These are phyloP conservation scores for Fusarium sp. DNA, from an alignment of 2,329 filamentous ascomycete species.

Conservation along the genomic window DNA sequence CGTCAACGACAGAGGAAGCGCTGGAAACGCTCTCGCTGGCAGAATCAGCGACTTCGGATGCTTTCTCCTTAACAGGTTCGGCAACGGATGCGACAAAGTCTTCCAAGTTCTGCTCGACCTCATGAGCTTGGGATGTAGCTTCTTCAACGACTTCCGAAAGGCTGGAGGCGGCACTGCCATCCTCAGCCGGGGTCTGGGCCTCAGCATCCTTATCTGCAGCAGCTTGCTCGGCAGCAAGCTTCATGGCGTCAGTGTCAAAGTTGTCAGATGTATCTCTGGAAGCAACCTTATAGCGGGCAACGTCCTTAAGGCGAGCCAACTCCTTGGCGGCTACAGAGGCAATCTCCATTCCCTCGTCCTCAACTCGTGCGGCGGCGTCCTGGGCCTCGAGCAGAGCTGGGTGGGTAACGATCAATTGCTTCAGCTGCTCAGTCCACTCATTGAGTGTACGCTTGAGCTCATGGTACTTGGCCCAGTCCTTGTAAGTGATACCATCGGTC, in stretches of 20 bases:
- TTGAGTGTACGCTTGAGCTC: constrained; percentile 84
- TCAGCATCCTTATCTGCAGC: constrained; percentile 42
- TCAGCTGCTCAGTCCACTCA: constrained; percentile 86
- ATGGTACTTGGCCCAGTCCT: constrained; percentile 97
- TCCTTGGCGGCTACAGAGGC: constrained; percentile 85
- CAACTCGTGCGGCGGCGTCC: constrained; percentile 74
- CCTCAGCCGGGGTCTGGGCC: constrained; percentile 43
- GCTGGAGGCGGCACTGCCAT: constrained; percentile 39
- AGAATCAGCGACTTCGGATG: constrained; percentile 10
- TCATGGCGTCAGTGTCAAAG: constrained; percentile 77
- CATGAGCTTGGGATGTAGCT: constrained; percentile 23
- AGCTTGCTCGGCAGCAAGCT: constrained; percentile 63
- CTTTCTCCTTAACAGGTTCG: constrained; percentile 28
- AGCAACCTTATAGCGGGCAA: constrained; percentile 85
- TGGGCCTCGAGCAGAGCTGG: constrained; percentile 77
- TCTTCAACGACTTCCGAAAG: constrained; percentile 26
- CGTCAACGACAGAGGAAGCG: constrained; percentile 22
- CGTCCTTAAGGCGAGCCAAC: constrained; percentile 82
- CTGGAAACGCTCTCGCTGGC: constrained; percentile 17
- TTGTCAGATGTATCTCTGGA: constrained; percentile 81
- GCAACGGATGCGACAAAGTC: constrained; percentile 39
- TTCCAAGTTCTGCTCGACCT: constrained; percentile 37
- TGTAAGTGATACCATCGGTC: constrained; percentile 95
- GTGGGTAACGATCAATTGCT: constrained; percentile 79
- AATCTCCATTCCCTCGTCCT: constrained; percentile 83